Base-by-base conservation (phyloP, 2,329 filamentous ascomycete species). In the Fusarium longipes region DNA sequence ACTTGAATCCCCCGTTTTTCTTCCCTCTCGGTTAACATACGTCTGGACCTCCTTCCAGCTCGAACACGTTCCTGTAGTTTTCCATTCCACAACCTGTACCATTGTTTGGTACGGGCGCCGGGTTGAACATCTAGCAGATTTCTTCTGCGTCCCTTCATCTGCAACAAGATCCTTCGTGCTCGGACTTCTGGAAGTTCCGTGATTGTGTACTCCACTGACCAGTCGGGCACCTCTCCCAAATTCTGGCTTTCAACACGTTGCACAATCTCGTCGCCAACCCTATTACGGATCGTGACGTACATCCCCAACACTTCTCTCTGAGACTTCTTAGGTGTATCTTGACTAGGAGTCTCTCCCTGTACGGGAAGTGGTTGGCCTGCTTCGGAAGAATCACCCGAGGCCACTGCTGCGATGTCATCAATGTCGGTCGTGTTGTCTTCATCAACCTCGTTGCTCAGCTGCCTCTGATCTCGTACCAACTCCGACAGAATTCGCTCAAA, bases 181-280 rank as follows among this genome's bases (percentile, higher is more conserved):
- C 81, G 79, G 0, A 75, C 65, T 4, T 70, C 66, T 0, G 77
- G 51, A 3, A 93, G 81, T 67, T 94, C 91, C 43, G 85, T 84
- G 45, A 97, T 79, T 33, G 89, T 84, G 77, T 97, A 97, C 70
- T 96, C 88, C n/a, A 97, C 81, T 1, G 80, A 77, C 94, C 94
- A 97, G 18, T 35, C 12, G 8, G 6, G 27, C 6, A 56, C 25
- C n/a, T 54, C 22, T 15, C 20, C 20, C 4, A 15, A 8, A 14
- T 8, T 15, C 14, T 18, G n/a, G n/a, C 17, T 8, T 3, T 43
- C 67, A 0, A 93, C 91, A 5, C 93, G 88, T 0, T 80, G 74
- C 2, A 93, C 86, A 53, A 86, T 84, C 14, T 80, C 53, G 18
- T 86, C 89, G 73, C 96, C 90, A 53, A 97, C 85, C 66, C 86